A percentile compares a stretch with the other conserved stretches of the same genome.
These are phyloP conservation scores for Penicillium rolfsii DNA, from an alignment of 2,329 filamentous ascomycete species.

Conservation along the genomic window DNA sequence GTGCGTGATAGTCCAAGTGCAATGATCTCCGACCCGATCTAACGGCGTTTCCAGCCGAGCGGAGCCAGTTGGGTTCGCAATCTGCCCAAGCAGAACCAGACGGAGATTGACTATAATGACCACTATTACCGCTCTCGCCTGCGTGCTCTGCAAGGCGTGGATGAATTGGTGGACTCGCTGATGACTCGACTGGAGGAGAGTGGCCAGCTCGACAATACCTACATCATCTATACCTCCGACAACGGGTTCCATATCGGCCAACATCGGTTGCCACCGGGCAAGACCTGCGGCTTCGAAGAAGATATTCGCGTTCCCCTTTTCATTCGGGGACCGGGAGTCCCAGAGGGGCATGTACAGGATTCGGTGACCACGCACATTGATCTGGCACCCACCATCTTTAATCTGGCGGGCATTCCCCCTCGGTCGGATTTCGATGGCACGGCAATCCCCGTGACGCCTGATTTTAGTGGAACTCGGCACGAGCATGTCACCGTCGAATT, in stretches of 20 bases:
- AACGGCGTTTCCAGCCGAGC: conserved; percentile 35
- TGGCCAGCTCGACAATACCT: conserved; percentile 56
- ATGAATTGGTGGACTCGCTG: conserved; percentile 57
- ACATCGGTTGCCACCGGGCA: conserved; percentile 61
- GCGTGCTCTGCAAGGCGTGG: conserved; percentile 56
- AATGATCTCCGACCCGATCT: not conserved
- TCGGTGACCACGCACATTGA: conserved; percentile 66
- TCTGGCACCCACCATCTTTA: conserved; percentile 63
- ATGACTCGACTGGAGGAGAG: conserved; percentile 47
- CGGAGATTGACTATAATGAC: conserved; percentile 56
- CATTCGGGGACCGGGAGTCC: conserved; percentile 62
- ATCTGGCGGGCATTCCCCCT: conserved; percentile 44
- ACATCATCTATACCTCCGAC: conserved; percentile 64
- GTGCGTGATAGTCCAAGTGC: conserved; percentile 37
- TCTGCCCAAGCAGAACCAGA: conserved; percentile 51
- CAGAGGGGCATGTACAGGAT: conserved; percentile 46
- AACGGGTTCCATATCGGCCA: conserved; percentile 66
- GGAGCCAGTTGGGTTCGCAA: conserved; percentile 53
- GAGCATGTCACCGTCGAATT: conserved; percentile 64
- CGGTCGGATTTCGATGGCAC: conserved; percentile 61
- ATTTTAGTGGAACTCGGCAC: conserved; percentile 37
- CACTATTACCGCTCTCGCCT: conserved; percentile 56
- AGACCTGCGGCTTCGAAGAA: conserved; percentile 62
- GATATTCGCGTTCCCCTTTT: conserved; percentile 64
- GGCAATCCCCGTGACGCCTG: conserved; percentile 51